phyloP scores from a whole-genome alignment of 495 filamentous ascomycete genomes.

The Sabuloglossum arenarium region DNA sequence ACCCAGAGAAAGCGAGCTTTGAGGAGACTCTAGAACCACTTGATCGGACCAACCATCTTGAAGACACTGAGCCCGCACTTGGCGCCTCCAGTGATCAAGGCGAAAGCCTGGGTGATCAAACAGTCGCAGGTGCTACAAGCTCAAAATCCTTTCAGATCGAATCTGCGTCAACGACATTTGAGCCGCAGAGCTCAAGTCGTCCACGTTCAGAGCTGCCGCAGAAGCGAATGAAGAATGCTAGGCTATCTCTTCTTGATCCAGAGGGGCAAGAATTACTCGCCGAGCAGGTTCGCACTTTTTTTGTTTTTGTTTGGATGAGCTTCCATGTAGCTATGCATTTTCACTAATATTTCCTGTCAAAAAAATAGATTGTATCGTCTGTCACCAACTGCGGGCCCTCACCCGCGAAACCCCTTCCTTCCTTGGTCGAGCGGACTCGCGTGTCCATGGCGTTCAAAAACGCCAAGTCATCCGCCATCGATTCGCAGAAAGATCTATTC shows the following conservation, averaged over 20 bases:
- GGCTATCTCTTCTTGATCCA: not conserved
- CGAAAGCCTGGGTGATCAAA: not conserved
- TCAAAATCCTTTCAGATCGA: not conserved
- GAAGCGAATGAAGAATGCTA: not conserved
- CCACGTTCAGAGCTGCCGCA: not conserved
- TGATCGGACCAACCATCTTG: not conserved
- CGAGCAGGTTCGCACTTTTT: not conserved
- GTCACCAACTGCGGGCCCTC: conserved; percentile 18
- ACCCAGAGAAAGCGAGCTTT: not conserved
- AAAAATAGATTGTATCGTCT: conserved; percentile 14
- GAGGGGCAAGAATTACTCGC: not conserved
- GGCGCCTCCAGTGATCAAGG: not conserved
- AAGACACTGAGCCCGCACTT: not conserved
- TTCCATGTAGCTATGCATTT: conserved; percentile 5
- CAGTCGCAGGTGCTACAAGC: not conserved
- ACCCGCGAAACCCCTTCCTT: conserved; percentile 16
- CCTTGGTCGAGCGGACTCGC: conserved; percentile 22
- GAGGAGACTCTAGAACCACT: not conserved
- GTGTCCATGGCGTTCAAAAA: conserved; percentile 13
- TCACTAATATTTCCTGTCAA: conserved; percentile 9
- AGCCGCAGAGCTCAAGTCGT: not conserved
- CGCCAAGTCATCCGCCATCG: not conserved
- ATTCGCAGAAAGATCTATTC: not conserved
- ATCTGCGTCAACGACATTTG: not conserved
- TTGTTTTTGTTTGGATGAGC: not conserved